Percentiles rank a stretch among this genome's conserved stretches.
Conservation (phyloP, 305 asterid genomes). For the Stenogyne calaminthoides region DNA sequence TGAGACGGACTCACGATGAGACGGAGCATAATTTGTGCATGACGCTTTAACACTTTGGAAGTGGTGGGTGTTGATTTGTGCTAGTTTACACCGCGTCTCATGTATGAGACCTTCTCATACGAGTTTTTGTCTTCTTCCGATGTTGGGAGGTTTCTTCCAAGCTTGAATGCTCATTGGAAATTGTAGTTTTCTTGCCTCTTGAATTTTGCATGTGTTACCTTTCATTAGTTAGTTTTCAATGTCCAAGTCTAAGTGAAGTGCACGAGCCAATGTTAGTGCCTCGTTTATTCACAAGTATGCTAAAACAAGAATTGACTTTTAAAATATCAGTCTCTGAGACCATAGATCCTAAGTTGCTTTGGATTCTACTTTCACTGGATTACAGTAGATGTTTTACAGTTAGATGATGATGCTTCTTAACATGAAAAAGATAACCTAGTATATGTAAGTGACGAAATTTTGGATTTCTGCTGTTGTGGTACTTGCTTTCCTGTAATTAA, state of each 20-base stretch:
- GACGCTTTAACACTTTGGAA: no score
- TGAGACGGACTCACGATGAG: no score
- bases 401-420: background rate
- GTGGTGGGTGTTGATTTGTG: no score
- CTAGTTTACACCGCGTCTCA: no score
- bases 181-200: background rate
- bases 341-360: background rate
- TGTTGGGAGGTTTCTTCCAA: background rate
- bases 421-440: constrained; percentile 9
- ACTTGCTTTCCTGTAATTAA: background rate
- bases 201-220: background rate
- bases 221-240: background rate
- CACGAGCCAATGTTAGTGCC: background rate
- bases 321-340: background rate
- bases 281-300: constrained; percentile 5
- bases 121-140: background rate
- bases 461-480: background rate
- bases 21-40: no score
- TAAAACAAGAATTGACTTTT: constrained; percentile 3
- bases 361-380: background rate
- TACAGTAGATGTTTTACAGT: constrained; percentile 5
- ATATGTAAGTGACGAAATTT: background rate
- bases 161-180: background rate
- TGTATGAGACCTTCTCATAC: no score
- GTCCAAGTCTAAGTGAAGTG: constrained; percentile 16